Evolutionary conservation across 75 land plant genomes (phyloP).

Genomic region (Selaginella moellendorffii): DNA sequence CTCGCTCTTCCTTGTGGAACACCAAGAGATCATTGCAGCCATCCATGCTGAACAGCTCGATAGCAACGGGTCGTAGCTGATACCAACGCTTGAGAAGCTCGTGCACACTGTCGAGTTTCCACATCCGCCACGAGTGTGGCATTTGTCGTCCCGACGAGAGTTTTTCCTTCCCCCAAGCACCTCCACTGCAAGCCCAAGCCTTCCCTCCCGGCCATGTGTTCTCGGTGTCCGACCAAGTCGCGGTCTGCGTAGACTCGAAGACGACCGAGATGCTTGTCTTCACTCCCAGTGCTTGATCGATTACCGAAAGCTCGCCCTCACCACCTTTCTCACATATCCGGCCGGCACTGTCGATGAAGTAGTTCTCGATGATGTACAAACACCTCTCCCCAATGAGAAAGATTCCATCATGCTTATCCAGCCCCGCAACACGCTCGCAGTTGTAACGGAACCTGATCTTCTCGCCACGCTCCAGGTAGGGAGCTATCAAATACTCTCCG

Average conservation of each 20-base stretch:
- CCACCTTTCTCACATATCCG: conserved; percentile 75
- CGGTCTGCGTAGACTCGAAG: too few species aligned
- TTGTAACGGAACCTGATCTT: conserved; percentile 79
- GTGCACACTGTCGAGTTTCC: conserved; percentile 96
- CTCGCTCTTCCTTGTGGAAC: conserved; percentile 95
- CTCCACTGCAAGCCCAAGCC: conserved; percentile 97
- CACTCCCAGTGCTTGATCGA: conserved; percentile 95
- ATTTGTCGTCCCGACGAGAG: conserved; percentile 43
- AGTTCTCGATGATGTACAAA: conserved; percentile 86
- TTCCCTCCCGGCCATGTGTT: conserved; percentile 61
- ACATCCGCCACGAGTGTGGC: conserved; percentile 91
- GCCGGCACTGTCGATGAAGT: conserved; percentile 52
- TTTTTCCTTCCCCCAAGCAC: conserved; percentile 98
- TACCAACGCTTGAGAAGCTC: conserved; percentile 92
- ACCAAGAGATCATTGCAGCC: conserved; percentile 96
- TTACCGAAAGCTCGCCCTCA: conserved; percentile 81
- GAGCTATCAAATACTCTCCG: conserved; percentile 93
- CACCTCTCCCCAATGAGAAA: conserved; percentile 88
- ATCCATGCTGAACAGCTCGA: conserved; percentile 99
- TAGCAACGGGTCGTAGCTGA: conserved; percentile 96
- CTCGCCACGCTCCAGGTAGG: conserved; percentile 84
- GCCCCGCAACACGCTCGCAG: conserved; percentile 94
- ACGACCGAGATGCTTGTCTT: conserved; percentile 16
- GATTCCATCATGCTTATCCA: conserved; percentile 97
- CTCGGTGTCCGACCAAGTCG: neutral